A percentile compares a stretch with the other conserved stretches of the same genome.
Conservation (phyloP, 2,329 filamentous ascomycete genomes). For the Aspergillus pseudoterreus region DNA sequence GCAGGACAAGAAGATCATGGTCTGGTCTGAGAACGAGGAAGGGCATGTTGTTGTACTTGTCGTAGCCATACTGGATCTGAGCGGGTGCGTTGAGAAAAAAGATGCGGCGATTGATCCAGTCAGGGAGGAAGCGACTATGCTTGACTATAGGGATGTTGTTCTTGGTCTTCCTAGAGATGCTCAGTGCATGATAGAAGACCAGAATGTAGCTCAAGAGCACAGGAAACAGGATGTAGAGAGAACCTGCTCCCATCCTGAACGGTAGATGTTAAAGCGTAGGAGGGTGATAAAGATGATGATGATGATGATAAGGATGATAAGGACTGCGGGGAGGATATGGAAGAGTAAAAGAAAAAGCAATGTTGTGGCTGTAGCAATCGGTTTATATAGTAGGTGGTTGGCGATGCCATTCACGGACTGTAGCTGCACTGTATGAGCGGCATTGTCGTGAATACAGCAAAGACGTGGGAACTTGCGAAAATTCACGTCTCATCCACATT, state of each 20-base stretch:
- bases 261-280: background rate
- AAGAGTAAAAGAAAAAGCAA: background rate
- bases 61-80: constrained; percentile 25
- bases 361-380: too few species aligned
- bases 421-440: too few species aligned
- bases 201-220: background rate
- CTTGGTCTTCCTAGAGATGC: background rate
- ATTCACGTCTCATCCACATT: too few species aligned
- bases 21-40: constrained; percentile 28
- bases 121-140: constrained; percentile 17
- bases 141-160: constrained; percentile 20
- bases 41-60: constrained; percentile 24
- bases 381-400: too few species aligned
- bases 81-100: constrained; percentile 20
- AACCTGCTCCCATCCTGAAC: too few species aligned
- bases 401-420: too few species aligned
- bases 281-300: too few species aligned
- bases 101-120: constrained; percentile 23
- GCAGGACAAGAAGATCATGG: constrained; percentile 26
- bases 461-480: too few species aligned
- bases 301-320: background rate
- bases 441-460: too few species aligned
- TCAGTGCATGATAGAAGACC: background rate
- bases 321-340: background rate
- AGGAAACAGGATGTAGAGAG: background rate